A percentile compares a stretch with the other conserved stretches of the same genome.
phyloP scores from a whole-genome alignment of 805 yeast genomes.

The Tetrapisispora fleetii region DNA sequence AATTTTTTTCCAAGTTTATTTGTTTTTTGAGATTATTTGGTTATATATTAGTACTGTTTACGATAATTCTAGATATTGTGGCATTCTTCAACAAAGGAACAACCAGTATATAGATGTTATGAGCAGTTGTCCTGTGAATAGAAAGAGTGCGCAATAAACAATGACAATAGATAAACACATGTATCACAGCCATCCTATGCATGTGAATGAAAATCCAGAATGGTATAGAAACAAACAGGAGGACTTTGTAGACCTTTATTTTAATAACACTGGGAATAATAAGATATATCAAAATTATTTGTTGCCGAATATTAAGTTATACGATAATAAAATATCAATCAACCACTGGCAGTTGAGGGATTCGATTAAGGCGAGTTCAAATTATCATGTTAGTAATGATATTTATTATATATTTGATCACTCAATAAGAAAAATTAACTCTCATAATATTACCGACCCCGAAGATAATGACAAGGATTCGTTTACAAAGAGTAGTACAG shows the following conservation, averaged over 20 bases:
- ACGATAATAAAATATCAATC: slow-evolving; percentile 25
- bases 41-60: too few species aligned
- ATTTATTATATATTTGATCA: slow-evolving; percentile 53
- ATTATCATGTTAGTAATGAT: slow-evolving; percentile 27
- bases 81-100: too few species aligned
- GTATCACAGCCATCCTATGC: neutral
- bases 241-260: slow-evolving; percentile 17
- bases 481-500: slow-evolving; percentile 22
- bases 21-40: too few species aligned
- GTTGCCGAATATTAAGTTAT: slow-evolving; percentile 26
- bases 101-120: neutral
- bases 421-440: slow-evolving; percentile 38
- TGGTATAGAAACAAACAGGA: neutral
- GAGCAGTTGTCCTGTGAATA: neutral
- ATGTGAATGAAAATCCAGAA: neutral
- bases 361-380: slow-evolving; percentile 45
- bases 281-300: slow-evolving; percentile 26
- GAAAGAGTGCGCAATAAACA: neutral
- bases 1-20: too few species aligned
- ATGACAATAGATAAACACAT: neutral
- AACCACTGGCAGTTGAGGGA: slow-evolving; percentile 79
- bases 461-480: neutral
- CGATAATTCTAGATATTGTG: too few species aligned
- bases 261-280: slow-evolving; percentile 20
- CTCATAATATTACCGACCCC: slow-evolving; percentile 8